Conservation (phyloP, 495 filamentous ascomycete species). For the Staphylotrichum longicolle region DNA sequence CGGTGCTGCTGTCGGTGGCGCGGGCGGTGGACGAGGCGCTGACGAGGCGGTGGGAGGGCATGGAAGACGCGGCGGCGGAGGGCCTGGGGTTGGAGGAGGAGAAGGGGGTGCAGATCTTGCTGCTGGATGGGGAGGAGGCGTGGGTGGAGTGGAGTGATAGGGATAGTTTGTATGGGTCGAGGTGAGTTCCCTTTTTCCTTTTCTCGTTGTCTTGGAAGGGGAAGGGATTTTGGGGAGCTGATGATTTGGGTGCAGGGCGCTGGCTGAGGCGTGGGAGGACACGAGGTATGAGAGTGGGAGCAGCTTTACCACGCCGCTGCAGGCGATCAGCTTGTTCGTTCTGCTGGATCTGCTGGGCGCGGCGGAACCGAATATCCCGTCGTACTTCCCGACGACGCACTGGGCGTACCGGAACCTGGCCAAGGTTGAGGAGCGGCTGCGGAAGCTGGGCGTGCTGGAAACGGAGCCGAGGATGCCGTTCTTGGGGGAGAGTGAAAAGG, state of each 20-base stretch:
- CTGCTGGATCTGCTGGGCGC: slow-evolving; percentile 89
- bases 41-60: slow-evolving; percentile 74
- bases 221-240: not conserved
- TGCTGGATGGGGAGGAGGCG: slow-evolving; percentile 94
- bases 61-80: slow-evolving; percentile 51
- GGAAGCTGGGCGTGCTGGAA: slow-evolving; percentile 45
- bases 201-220: not conserved
- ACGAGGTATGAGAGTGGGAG: slow-evolving; percentile 20
- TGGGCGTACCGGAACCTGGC: slow-evolving; percentile 84
- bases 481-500: slow-evolving; percentile 55
- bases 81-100: slow-evolving; percentile 55
- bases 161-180: slow-evolving; percentile 85
- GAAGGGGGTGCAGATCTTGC: slow-evolving; percentile 81
- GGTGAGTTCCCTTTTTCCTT: slow-evolving; percentile 42
- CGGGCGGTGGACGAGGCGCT: slow-evolving; percentile 74
- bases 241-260: slow-evolving; percentile 24
- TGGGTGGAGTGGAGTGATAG: slow-evolving; percentile 72
- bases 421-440: slow-evolving; percentile 65
- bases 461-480: slow-evolving; percentile 37
- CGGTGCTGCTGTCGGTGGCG: slow-evolving; percentile 84
- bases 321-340: slow-evolving; percentile 82
- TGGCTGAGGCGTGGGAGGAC: slow-evolving; percentile 31
- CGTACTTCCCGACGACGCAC: slow-evolving; percentile 83
- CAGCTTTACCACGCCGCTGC: slow-evolving; percentile 57
- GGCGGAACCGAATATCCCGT: slow-evolving; percentile 65